These are phyloP conservation scores for Phytophthora palmivora DNA, from an alignment of 352 stramenopile genomes.

Conservation along the genomic window DNA sequence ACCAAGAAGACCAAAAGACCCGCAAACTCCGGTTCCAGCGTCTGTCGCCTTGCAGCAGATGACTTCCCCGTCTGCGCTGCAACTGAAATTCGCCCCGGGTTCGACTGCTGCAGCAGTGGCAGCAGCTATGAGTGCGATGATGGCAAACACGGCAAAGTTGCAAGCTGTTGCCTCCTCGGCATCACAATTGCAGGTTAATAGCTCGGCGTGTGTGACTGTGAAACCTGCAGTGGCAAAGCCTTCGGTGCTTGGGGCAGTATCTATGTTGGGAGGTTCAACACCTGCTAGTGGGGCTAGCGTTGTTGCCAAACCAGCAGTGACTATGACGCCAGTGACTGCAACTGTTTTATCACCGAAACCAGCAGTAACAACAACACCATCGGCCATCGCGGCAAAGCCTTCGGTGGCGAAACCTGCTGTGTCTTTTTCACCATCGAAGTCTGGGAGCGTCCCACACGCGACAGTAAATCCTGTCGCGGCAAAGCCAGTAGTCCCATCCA, in stretches of 20 bases:
- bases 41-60: slow-evolving; percentile 12
- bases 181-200: slow-evolving; percentile 5
- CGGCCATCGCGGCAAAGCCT: not conserved
- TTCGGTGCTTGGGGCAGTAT: not conserved
- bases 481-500: not conserved
- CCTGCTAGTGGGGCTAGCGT: not conserved
- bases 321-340: not conserved
- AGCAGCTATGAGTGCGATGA: slow-evolving; percentile 39
- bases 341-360: slow-evolving; percentile 3
- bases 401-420: not conserved
- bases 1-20: slow-evolving; percentile 37
- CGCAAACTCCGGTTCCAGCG: slow-evolving; percentile 14
- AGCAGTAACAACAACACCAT: not conserved
- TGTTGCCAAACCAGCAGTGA: slow-evolving; percentile 3
- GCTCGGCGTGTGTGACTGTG: not conserved
- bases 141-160: slow-evolving; percentile 33
- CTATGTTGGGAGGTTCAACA: not conserved
- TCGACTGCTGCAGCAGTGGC: slow-evolving; percentile 32
- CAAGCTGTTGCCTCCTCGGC: slow-evolving; percentile 17
- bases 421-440: not conserved
- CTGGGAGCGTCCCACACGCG: not conserved
- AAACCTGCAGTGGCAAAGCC: not conserved
- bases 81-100: slow-evolving; percentile 33
- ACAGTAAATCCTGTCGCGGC: not conserved
- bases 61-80: slow-evolving; percentile 27